phyloP scores from a whole-genome alignment of 192 early-diverging fungal genomes.

The Dimargaris verticillata region DNA sequence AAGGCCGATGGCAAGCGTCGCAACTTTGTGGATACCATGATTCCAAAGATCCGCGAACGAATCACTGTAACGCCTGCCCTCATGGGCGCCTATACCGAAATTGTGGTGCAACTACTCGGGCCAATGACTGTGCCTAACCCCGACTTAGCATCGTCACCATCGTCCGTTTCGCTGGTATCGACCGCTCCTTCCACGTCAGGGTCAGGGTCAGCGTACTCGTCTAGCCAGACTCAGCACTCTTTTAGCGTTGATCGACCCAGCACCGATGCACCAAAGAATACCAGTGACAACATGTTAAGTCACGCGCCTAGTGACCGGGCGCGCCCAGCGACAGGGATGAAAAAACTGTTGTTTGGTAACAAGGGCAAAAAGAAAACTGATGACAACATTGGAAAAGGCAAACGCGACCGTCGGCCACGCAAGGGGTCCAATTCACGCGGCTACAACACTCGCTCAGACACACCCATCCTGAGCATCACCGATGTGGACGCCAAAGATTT shows the following conservation, averaged over 20 bases:
- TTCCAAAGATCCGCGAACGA: constrained; percentile 21
- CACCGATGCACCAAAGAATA: background rate
- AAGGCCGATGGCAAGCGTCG: constrained; percentile 28
- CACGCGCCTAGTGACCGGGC: constrained; percentile 14
- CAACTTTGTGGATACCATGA: constrained; percentile 28
- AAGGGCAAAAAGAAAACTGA: background rate
- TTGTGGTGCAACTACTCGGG: background rate
- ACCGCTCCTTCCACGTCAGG: constrained; percentile 18
- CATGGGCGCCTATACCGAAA: background rate
- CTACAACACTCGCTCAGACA: background rate
- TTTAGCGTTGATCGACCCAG: background rate
- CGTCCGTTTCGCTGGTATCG: constrained; percentile 23
- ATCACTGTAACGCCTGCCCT: too few relatives aligned
- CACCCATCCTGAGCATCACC: background rate
- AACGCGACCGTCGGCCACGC: background rate
- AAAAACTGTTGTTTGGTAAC: constrained; percentile 4
- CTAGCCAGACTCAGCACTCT: background rate
- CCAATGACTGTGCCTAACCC: background rate
- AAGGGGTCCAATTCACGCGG: background rate
- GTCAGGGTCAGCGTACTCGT: background rate
- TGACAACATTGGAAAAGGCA: background rate
- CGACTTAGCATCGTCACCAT: constrained; percentile 12
- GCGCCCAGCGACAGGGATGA: constrained; percentile 15
- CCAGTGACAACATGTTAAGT: too few relatives aligned
- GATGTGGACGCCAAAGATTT: constrained; percentile 44